phyloP scores from a whole-genome alignment of 2,329 filamentous ascomycete species.

The Acrocalymma vagum region DNA sequence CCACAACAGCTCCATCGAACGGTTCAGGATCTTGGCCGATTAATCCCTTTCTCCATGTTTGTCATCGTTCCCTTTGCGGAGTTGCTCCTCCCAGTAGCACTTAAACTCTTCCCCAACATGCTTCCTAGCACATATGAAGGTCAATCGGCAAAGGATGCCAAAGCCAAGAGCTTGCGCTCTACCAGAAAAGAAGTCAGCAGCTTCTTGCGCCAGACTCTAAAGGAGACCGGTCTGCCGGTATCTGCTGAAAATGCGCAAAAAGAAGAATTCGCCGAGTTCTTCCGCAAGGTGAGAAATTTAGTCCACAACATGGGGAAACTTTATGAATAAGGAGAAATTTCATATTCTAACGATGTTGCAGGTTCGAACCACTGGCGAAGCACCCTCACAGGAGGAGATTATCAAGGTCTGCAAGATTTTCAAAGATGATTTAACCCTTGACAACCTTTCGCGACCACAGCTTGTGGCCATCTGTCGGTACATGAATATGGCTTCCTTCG shows the following conservation, averaged over 20 bases:
- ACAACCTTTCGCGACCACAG: constrained; percentile 95
- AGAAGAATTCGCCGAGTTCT: constrained; percentile 95
- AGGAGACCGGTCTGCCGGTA: constrained; percentile 91
- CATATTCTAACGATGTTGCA: constrained; percentile 24
- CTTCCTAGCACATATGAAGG: constrained; percentile 97
- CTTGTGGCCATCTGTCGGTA: constrained; percentile 98
- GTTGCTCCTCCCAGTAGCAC: constrained; percentile 85
- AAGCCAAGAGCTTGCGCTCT: constrained; percentile 80
- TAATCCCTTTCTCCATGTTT: constrained; percentile 97
- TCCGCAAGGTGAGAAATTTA: constrained; percentile 85
- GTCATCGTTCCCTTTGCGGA: constrained; percentile 97
- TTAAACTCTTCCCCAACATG: constrained; percentile 96
- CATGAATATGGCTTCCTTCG: constrained; percentile 97
- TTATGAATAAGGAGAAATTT: not conserved
- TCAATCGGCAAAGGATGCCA: constrained; percentile 87
- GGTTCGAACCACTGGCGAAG: constrained; percentile 82
- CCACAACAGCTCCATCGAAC: constrained; percentile 76
- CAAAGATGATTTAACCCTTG: constrained; percentile 95
- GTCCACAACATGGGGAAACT: no score
- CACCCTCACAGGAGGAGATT: constrained; percentile 86
- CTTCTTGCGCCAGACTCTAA: constrained; percentile 87
- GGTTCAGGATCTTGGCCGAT: constrained; percentile 88
- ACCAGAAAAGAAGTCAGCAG: constrained; percentile 93
- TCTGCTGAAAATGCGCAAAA: constrained; percentile 85
- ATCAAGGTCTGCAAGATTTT: constrained; percentile 99